phyloP scores from a whole-genome alignment of 2,329 filamentous ascomycete genomes.

The Fusarium austroafricanum region DNA sequence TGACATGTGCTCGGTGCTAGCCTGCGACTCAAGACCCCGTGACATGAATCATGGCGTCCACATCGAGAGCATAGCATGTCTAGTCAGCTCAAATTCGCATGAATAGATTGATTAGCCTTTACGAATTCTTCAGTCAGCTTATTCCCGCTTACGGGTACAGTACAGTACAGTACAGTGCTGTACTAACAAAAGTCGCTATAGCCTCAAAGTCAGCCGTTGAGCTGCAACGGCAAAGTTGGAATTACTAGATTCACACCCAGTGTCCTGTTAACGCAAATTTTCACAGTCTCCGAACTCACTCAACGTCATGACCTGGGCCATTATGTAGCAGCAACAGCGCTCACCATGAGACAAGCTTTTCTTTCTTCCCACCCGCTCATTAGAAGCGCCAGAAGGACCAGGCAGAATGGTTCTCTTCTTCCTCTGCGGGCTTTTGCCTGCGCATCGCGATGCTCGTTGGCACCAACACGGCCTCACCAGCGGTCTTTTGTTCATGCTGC shows the following conservation, averaged over 20 bases:
- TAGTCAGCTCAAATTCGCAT: constrained; percentile 5
- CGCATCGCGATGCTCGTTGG: constrained; percentile 23
- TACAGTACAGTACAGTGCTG: too few relatives aligned
- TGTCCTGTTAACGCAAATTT: constrained; percentile 44
- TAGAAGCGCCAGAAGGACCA: constrained; percentile 11
- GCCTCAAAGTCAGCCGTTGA: neutral
- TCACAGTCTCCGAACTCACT: constrained; percentile 16
- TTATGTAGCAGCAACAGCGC: constrained; percentile 30
- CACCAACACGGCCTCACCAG: constrained; percentile 18
- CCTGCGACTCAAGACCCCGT: constrained; percentile 19
- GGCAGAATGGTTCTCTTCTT: constrained; percentile 13
- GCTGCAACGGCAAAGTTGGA: neutral
- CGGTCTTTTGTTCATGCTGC: constrained; percentile 18
- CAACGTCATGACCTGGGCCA: constrained; percentile 19
- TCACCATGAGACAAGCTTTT: constrained; percentile 38
- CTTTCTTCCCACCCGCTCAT: constrained; percentile 21
- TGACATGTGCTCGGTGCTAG: constrained; percentile 38
- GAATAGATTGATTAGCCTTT: neutral
- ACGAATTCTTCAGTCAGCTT: constrained; percentile 2
- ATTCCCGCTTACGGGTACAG: too few relatives aligned
- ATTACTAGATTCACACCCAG: constrained; percentile 29
- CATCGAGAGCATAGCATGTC: neutral
- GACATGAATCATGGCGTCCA: constrained; percentile 26
- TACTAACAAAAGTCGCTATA: neutral
- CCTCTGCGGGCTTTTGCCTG: constrained; percentile 25